These are phyloP conservation scores for Wickerhamiella sorbophila DNA, from an alignment of 805 yeast genomes.

Conservation along the genomic window DNA sequence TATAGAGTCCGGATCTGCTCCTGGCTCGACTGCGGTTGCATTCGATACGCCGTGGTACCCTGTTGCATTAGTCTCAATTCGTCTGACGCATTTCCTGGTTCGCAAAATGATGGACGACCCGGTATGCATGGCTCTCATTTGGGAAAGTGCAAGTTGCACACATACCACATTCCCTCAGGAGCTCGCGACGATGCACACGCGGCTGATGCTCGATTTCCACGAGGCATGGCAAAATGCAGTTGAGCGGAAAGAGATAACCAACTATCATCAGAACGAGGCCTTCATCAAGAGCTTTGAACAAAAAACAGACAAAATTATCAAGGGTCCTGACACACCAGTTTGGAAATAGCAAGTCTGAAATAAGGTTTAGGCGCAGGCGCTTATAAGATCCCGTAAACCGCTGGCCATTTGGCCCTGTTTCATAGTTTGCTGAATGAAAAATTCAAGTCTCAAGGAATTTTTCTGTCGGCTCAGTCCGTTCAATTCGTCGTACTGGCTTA, in stretches of 20 bases:
- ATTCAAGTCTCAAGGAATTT: no score
- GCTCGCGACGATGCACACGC: slow-evolving; percentile 12
- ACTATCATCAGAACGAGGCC: slow-evolving; percentile 20
- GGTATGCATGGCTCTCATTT: not conserved
- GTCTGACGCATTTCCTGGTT: slow-evolving; percentile 9
- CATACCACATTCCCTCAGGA: not conserved
- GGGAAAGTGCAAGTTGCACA: not conserved
- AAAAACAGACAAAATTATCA: not conserved
- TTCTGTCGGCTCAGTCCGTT: no score
- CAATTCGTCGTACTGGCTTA: no score
- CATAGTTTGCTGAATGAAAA: no score
- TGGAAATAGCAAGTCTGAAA: no score
- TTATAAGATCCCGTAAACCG: no score
- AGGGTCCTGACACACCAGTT: no score
- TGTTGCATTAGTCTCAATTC: slow-evolving; percentile 24
- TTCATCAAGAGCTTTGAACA: slow-evolving; percentile 12
- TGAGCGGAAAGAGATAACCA: slow-evolving; percentile 11
- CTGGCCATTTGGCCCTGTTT: no score
- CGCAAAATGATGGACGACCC: not conserved
- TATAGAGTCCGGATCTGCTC: slow-evolving; percentile 18
- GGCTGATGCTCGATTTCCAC: slow-evolving; percentile 17
- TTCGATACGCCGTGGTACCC: slow-evolving; percentile 22
- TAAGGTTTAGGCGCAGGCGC: no score
- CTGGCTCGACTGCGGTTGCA: not conserved
- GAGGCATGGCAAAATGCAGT: slow-evolving; percentile 16